Conservation (phyloP, 108 stramenopile genomes). For the Discostella stelligeroides region DNA sequence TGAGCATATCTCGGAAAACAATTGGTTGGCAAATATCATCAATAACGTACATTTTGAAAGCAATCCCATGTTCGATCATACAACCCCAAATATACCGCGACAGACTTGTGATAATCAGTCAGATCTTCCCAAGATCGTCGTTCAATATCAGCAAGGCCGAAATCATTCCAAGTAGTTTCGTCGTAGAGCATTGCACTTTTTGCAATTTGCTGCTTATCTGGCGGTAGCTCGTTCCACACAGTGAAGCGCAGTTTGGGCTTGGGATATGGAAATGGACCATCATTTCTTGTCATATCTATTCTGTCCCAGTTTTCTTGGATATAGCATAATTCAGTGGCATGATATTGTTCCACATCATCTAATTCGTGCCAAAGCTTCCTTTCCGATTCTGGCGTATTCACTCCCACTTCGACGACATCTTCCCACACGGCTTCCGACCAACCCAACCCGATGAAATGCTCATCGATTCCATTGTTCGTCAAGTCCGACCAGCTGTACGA, state of each 20-base stretch:
- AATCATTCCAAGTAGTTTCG: constrained; percentile 14
- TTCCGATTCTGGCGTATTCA: neutral
- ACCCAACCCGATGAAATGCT: constrained; percentile 5
- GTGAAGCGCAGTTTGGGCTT: constrained; percentile 11
- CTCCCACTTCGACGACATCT: neutral
- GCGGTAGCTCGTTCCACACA: constrained; percentile 11
- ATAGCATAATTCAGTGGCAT: constrained; percentile 25
- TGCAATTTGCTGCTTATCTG: neutral
- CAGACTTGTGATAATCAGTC: neutral
- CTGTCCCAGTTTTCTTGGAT: constrained; percentile 24
- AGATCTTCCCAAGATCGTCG: constrained; percentile 8
- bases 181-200: constrained; percentile 15
- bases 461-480: constrained; percentile 1
- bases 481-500: constrained; percentile 31
- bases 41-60: constrained; percentile 13
- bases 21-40: neutral
- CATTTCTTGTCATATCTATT: constrained; percentile 14
- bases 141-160: constrained; percentile 18
- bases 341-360: neutral
- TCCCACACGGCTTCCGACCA: constrained; percentile 18
- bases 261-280: constrained; percentile 6
- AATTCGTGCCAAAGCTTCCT: constrained; percentile 9
- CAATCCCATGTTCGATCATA: constrained; percentile 37
- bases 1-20: neutral
- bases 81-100: constrained; percentile 21